Conservation (phyloP, 176 grass and related monocot species). For the Neostapfia colusana region DNA sequence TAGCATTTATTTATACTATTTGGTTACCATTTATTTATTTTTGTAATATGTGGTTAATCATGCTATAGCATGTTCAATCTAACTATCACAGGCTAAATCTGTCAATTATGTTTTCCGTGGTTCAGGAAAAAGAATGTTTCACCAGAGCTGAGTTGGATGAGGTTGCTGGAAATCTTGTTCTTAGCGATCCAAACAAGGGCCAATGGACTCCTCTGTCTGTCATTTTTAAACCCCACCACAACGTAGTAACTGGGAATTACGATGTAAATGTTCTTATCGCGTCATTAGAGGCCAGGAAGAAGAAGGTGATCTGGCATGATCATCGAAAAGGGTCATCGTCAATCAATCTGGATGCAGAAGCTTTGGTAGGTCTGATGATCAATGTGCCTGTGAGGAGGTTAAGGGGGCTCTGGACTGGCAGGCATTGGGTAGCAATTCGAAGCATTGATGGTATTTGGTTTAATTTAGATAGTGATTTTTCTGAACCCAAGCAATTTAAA, state of each 20-base stretch:
- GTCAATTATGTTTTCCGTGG: constrained; percentile 34
- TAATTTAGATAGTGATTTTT: constrained; percentile 86
- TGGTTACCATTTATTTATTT: background rate
- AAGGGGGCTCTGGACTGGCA: constrained; percentile 63
- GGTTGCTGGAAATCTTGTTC: constrained; percentile 62
- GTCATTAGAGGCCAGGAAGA: constrained; percentile 63
- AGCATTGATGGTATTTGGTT: constrained; percentile 70
- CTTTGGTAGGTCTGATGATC: constrained; percentile 73
- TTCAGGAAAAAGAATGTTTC: constrained; percentile 75
- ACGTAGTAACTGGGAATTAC: constrained; percentile 81
- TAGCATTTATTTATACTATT: no score
- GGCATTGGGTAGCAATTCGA: constrained; percentile 78
- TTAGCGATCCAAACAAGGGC: constrained; percentile 54
- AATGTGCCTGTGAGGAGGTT: constrained; percentile 60
- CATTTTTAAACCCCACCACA: constrained; percentile 85
- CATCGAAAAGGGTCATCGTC: constrained; percentile 59
- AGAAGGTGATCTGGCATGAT: constrained; percentile 84
- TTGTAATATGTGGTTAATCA: background rate
- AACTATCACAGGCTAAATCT: constrained; percentile 1
- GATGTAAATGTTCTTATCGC: constrained; percentile 87
- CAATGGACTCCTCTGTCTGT: constrained; percentile 67
- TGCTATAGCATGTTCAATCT: background rate
- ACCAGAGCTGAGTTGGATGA: constrained; percentile 60
- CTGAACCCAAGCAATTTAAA: constrained; percentile 58
- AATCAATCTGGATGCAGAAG: constrained; percentile 43